phyloP scores from a whole-genome alignment of 176 grass and related monocot species.

The Oryza officinalis region DNA sequence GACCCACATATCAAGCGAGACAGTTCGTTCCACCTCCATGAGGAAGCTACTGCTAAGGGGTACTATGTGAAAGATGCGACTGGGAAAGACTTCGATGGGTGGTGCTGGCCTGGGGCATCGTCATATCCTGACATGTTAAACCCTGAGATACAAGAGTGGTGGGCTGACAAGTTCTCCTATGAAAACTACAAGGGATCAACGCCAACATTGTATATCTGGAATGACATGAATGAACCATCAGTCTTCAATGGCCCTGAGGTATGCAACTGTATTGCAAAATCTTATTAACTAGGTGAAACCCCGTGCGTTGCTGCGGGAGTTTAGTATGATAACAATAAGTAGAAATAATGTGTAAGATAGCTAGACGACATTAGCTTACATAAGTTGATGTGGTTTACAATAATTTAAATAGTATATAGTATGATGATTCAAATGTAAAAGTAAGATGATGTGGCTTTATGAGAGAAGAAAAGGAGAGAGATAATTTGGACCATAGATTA shows the following conservation, averaged over 20 bases:
- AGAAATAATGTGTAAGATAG: too few species aligned
- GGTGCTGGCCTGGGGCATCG: slow-evolving; percentile 95
- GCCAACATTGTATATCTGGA: slow-evolving; percentile 85
- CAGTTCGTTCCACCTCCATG: slow-evolving; percentile 59
- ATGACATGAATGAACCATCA: slow-evolving; percentile 98
- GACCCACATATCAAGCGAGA: slow-evolving; percentile 96
- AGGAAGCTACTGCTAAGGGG: slow-evolving; percentile 84
- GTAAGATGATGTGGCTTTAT: too few species aligned
- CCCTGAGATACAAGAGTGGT: slow-evolving; percentile 91
- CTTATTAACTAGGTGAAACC: too few species aligned
- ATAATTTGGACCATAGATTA: too few species aligned
- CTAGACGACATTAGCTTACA: too few species aligned
- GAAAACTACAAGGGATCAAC: slow-evolving; percentile 89
- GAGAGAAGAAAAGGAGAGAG: too few species aligned
- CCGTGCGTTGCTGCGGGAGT: too few species aligned
- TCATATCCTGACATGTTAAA: slow-evolving; percentile 92
- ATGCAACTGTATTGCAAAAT: slow-evolving; percentile 8
- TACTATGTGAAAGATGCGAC: slow-evolving; percentile 91
- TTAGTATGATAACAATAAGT: too few species aligned
- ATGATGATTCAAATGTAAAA: too few species aligned
- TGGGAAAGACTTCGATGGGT: slow-evolving; percentile 79
- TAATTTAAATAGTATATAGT: too few species aligned
- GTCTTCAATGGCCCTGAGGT: slow-evolving; percentile 99
- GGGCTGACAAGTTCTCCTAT: slow-evolving; percentile 82
- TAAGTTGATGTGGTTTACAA: too few species aligned